Base-by-base conservation (phyloP, 2,329 filamentous ascomycete species). In the Claviceps sp. region DNA sequence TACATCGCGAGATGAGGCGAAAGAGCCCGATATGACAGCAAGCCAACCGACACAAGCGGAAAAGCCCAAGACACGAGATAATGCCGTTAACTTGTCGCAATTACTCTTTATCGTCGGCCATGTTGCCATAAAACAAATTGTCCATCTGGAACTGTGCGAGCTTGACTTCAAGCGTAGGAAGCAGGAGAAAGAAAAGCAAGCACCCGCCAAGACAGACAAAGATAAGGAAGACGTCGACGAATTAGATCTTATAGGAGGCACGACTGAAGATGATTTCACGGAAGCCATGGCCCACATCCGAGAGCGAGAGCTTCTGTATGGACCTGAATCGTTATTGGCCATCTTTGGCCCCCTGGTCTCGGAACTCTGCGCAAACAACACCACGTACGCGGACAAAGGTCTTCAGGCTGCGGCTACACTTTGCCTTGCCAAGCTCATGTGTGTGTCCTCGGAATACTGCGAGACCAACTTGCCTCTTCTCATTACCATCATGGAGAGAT, bases 361-460 rank as follows among this genome's bases (percentile, higher is more conserved):
- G 11, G 93, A 98, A 64, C 88, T 98, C 53, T 97, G 93, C 70
- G 85, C 86, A 57, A 94, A 94, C 69, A 97, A 95, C 69, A 95
- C 89, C 5, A 83, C 84, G 1, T 97, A 97, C 70, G 82, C 84
- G 52, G 89, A 96, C 69, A 84, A 86, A 57, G 88, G 88, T 52
- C 79, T 98, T 11, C 93, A 98, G 69, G 88, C 89, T 22, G 88
- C 94, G 42, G 90, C 93, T 11, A 95, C 93, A 0, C 74, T 98
- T 8, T 98, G 93, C 64, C 78, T 98, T 62, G 91, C 91, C 4
- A 98, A 98, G 73, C 81, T 98, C 55, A 98, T 98, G 94, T 98
- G 94, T 63, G 90, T 98, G 43, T 95, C 88, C 60, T 85, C 87
- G 5, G 89, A 97, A 67, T 98, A 96, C 71, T 98, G 93, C 69